phyloP scores from a whole-genome alignment of 1,139 yeast species.

The Hemisphaericaspora xylanilytica region DNA sequence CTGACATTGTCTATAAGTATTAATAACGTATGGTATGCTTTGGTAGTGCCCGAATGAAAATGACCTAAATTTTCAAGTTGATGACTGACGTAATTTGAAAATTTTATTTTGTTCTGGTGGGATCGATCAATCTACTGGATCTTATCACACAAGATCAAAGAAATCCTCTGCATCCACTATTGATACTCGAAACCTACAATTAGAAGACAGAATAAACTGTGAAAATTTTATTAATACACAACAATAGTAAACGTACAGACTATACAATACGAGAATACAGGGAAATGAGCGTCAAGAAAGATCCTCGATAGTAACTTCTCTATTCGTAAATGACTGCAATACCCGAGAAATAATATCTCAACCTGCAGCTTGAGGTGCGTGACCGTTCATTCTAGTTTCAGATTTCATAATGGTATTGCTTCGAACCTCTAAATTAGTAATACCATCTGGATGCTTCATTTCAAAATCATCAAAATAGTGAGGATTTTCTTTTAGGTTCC shows the following conservation, averaged over 20 bases:
- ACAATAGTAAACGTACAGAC: not conserved
- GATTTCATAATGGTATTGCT: constrained; percentile 37
- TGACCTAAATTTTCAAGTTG: too few species aligned
- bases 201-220: not conserved
- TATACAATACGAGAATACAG: constrained; percentile 2
- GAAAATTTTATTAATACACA: constrained; percentile 1
- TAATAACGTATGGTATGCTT: not conserved
- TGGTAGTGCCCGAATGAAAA: too few species aligned
- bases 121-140: too few species aligned
- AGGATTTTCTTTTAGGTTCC: constrained; percentile 31
- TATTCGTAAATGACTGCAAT: too few species aligned
- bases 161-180: too few species aligned
- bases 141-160: too few species aligned
- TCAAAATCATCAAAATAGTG: constrained; percentile 16
- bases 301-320: not conserved
- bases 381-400: constrained; percentile 30
- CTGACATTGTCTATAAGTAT: constrained; percentile 22
- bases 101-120: too few species aligned
- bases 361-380: constrained; percentile 13
- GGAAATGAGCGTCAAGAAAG: not conserved
- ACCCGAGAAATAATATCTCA: too few species aligned
- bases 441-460: constrained; percentile 9
- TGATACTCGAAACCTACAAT: too few species aligned
- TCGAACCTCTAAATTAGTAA: constrained; percentile 29
- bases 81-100: too few species aligned